Evolutionary conservation across 306 rosid species (phyloP).

Genomic region (Mimosa pudica): DNA sequence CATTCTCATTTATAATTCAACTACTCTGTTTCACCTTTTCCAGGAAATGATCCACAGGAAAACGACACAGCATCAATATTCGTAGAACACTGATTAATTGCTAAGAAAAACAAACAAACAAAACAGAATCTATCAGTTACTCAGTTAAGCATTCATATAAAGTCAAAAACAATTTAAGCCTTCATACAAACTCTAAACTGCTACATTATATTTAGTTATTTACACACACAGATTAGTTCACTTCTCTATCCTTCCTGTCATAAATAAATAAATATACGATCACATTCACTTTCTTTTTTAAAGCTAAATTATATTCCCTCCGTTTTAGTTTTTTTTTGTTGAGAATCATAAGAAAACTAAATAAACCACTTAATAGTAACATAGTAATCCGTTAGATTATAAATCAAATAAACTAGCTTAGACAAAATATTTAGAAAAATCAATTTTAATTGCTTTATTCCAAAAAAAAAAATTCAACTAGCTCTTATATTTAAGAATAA

Average conservation of each 20-base stretch:
- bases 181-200: background rate
- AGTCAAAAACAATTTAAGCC: background rate
- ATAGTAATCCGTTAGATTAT: no score
- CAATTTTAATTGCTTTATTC: no score
- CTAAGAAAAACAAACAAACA: background rate
- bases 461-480: no score
- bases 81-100: background rate
- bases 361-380: no score
- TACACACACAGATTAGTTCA: background rate
- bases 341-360: no score
- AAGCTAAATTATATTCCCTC: no score
- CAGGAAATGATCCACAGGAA: background rate
- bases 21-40: background rate
- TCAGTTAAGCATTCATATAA: background rate
- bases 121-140: background rate
- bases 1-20: background rate
- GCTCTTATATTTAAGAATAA: no score
- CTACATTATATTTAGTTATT: background rate
- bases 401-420: no score
- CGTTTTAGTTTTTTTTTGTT: no score
- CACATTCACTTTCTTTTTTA: no score
- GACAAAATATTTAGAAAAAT: no score
- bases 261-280: no score
- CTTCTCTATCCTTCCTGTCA: background rate
- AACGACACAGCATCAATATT: background rate